phyloP scores from a whole-genome alignment of 1,284 basidiomycete species.

The Rhodotorula mucilaginosa region DNA sequence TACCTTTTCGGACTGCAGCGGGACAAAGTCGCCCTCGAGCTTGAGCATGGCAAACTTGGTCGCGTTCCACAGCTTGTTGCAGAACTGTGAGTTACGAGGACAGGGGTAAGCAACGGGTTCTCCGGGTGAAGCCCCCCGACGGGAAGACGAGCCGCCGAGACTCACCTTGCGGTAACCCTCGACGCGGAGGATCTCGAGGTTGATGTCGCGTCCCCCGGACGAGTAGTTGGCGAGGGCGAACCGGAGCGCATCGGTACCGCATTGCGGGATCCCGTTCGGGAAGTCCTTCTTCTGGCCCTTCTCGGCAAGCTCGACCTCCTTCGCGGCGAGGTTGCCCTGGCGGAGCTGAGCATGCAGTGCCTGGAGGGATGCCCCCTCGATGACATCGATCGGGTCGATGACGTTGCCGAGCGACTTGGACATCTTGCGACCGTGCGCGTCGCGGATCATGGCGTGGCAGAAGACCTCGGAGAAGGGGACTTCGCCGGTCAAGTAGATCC shows the following conservation, averaged over 20 bases:
- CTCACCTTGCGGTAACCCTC: slow-evolving; percentile 88
- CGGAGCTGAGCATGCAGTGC: slow-evolving; percentile 82
- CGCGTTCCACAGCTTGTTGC: slow-evolving; percentile 99
- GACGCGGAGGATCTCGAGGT: slow-evolving; percentile 92
- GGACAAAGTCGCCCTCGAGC: slow-evolving; percentile 77
- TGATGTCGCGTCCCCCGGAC: slow-evolving; percentile 82
- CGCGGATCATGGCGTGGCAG: slow-evolving; percentile 98
- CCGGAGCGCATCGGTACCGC: slow-evolving; percentile 92
- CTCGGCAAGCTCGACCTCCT: slow-evolving; percentile 87
- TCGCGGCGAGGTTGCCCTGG: slow-evolving; percentile 90
- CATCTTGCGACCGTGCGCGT: slow-evolving; percentile 99
- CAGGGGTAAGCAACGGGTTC: no score
- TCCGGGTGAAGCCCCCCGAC: not conserved
- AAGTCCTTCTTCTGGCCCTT: slow-evolving; percentile 98
- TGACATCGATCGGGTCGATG: slow-evolving; percentile 95
- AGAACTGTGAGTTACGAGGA: slow-evolving; percentile 59
- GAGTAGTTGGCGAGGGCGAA: slow-evolving; percentile 96
- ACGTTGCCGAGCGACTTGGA: slow-evolving; percentile 98
- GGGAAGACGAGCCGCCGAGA: not conserved
- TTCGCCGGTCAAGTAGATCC: slow-evolving; percentile 80
- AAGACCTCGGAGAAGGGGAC: slow-evolving; percentile 98
- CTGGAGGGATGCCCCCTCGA: slow-evolving; percentile 79
- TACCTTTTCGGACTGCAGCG: slow-evolving; percentile 67
- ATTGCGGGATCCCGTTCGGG: slow-evolving; percentile 98
- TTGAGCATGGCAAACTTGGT: slow-evolving; percentile 98